A percentile compares a stretch with the other conserved stretches of the same genome.
phyloP scores from a whole-genome alignment of 2,329 filamentous ascomycete genomes.

The Aspergillus hiratsukae region DNA sequence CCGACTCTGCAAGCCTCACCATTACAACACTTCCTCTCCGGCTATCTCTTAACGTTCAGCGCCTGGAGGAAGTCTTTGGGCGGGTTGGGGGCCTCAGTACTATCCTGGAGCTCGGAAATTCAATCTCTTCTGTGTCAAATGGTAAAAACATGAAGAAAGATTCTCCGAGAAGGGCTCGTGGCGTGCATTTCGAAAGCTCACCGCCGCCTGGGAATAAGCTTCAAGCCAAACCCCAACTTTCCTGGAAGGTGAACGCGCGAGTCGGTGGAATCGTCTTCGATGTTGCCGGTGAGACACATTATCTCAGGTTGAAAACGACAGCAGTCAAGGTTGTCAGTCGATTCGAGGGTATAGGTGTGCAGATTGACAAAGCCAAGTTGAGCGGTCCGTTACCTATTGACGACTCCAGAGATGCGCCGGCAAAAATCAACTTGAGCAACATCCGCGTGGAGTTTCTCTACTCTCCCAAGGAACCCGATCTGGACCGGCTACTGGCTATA shows the following conservation, averaged over 20 bases:
- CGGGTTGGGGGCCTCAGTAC: slow-evolving; percentile 91
- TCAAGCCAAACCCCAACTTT: slow-evolving; percentile 9
- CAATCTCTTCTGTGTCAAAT: slow-evolving; percentile 70
- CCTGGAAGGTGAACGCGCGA: slow-evolving; percentile 67
- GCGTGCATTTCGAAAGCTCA: slow-evolving; percentile 55
- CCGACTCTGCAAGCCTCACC: slow-evolving; percentile 45
- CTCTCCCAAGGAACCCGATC: slow-evolving; percentile 70
- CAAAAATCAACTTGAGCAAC: slow-evolving; percentile 59
- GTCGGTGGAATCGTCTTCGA: slow-evolving; percentile 72
- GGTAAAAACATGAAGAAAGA: slow-evolving; percentile 33
- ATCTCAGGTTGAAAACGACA: slow-evolving; percentile 68
- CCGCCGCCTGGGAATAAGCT: slow-evolving; percentile 26
- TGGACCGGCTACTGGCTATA: slow-evolving; percentile 75
- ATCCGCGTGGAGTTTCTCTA: slow-evolving; percentile 69
- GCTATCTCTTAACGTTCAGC: slow-evolving; percentile 70
- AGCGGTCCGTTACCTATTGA: slow-evolving; percentile 63
- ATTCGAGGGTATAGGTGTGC: slow-evolving; percentile 65
- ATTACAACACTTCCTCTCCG: slow-evolving; percentile 73
- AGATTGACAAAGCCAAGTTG: slow-evolving; percentile 70
- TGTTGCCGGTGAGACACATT: slow-evolving; percentile 73
- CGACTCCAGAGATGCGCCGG: slow-evolving; percentile 48
- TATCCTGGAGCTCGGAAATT: slow-evolving; percentile 81
- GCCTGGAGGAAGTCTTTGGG: slow-evolving; percentile 78
- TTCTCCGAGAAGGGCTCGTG: slow-evolving; percentile 36
- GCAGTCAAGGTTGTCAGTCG: slow-evolving; percentile 77